A percentile compares a stretch with the other conserved stretches of the same genome.
phyloP scores from a whole-genome alignment of 768 basidiomycete species.

The Boletus insuetus region DNA sequence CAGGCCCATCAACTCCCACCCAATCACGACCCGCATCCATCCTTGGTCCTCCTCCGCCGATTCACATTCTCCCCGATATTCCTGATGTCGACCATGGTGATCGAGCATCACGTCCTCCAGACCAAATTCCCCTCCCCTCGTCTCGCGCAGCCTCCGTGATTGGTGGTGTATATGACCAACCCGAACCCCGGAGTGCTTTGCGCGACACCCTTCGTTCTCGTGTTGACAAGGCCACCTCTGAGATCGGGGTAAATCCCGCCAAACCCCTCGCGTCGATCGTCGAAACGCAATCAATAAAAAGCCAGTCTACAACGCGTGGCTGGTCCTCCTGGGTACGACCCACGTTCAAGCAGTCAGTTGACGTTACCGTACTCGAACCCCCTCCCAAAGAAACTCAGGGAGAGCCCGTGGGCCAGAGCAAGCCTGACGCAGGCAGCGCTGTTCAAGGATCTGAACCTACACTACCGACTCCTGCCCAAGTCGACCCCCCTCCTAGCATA shows the following conservation, averaged over 20 bases:
- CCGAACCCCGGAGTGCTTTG: constrained; percentile 14
- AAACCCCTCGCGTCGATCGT: constrained; percentile 4
- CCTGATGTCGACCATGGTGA: constrained; percentile 14
- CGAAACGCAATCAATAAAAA: background rate
- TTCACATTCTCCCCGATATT: constrained; percentile 15
- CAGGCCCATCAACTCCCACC: background rate
- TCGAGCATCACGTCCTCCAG: constrained; percentile 11
- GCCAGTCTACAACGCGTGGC: constrained; percentile 4
- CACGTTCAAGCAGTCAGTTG: background rate
- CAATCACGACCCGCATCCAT: constrained; percentile 16
- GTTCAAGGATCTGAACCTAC: constrained; percentile 9
- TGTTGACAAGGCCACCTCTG: constrained; percentile 19
- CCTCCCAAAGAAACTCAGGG: constrained; percentile 3
- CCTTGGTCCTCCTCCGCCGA: constrained; percentile 5
- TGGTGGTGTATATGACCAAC: constrained; percentile 25
- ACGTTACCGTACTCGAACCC: background rate
- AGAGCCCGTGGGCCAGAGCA: background rate
- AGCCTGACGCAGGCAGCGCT: constrained; percentile 1
- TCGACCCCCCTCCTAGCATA: constrained; percentile 19
- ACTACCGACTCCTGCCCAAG: constrained; percentile 22
- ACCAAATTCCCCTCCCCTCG: constrained; percentile 23
- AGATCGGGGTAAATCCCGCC: constrained; percentile 20
- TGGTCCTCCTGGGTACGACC: background rate
- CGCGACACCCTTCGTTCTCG: constrained; percentile 12
- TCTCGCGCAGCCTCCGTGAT: constrained; percentile 33